Conservation (phyloP, 306 rosid genomes). For the Arachis hypogaea region DNA sequence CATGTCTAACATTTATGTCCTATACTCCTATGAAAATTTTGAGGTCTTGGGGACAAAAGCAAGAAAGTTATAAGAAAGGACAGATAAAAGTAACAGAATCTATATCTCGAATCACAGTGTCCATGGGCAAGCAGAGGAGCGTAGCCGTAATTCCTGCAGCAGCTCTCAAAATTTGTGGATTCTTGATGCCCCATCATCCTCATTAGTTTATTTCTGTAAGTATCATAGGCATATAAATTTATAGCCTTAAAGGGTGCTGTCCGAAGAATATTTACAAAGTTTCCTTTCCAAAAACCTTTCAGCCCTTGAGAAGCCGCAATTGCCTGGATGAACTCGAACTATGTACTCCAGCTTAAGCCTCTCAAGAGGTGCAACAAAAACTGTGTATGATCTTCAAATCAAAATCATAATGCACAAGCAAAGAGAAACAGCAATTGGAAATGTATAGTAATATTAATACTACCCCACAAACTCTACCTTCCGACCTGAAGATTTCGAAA, state of each 20-base stretch:
- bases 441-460: slow-evolving; percentile 9
- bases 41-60: slow-evolving; percentile 6
- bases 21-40: background rate
- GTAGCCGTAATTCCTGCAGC: slow-evolving; percentile 92
- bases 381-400: background rate
- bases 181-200: slow-evolving; percentile 66
- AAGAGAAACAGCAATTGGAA: slow-evolving; percentile 17
- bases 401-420: slow-evolving; percentile 33
- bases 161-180: slow-evolving; percentile 84
- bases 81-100: slow-evolving; percentile 16
- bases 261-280: slow-evolving; percentile 88
- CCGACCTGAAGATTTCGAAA: background rate
- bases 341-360: slow-evolving; percentile 96
- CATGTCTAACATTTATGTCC: too few relatives aligned
- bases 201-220: slow-evolving; percentile 70
- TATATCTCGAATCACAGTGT: slow-evolving; percentile 63
- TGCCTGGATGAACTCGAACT: slow-evolving; percentile 65
- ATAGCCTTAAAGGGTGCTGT: slow-evolving; percentile 95
- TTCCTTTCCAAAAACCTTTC: slow-evolving; percentile 95
- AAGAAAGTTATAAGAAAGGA: slow-evolving; percentile 29
- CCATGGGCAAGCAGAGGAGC: slow-evolving; percentile 91
- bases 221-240: slow-evolving; percentile 88
- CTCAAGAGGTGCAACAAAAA: slow-evolving; percentile 90
- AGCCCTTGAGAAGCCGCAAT: slow-evolving; percentile 88
- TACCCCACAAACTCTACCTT: too few relatives aligned